Percentiles rank a stretch among this genome's conserved stretches.
Conservation (phyloP, 352 stramenopile species). For the Phytophthora megakarya region DNA sequence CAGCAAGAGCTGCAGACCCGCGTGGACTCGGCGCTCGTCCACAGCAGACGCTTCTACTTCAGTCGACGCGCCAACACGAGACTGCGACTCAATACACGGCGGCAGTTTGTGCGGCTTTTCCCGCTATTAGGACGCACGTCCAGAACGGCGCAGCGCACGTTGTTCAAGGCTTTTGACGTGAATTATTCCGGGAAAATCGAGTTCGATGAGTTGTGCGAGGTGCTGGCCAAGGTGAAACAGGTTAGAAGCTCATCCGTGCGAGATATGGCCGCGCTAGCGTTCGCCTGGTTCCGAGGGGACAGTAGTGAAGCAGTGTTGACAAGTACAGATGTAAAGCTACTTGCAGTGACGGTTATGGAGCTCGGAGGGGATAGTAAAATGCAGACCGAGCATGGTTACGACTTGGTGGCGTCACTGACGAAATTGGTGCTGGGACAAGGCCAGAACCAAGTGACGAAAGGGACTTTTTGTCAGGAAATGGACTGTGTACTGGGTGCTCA, state of each 20-base stretch:
- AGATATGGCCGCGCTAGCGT: constrained; percentile 57
- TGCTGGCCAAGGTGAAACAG: constrained; percentile 46
- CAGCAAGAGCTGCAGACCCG: constrained; percentile 29
- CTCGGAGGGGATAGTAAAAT: constrained; percentile 24
- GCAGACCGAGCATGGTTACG: constrained; percentile 23
- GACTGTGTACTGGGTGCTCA: constrained; percentile 34
- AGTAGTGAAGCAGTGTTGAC: constrained; percentile 32
- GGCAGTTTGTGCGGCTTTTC: constrained; percentile 64
- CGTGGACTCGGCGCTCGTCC: constrained; percentile 34
- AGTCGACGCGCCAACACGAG: constrained; percentile 44
- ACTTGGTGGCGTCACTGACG: constrained; percentile 31
- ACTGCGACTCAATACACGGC: constrained; percentile 44
- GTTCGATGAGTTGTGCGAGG: constrained; percentile 72
- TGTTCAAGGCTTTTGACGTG: constrained; percentile 60
- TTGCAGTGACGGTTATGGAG: constrained; percentile 40
- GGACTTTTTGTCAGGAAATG: constrained; percentile 29
- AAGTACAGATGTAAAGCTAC: constrained; percentile 36
- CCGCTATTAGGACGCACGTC: constrained; percentile 44
- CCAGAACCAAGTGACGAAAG: constrained; percentile 25
- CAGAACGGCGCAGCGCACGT: constrained; percentile 33
- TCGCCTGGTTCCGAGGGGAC: constrained; percentile 63
- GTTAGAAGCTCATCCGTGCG: constrained; percentile 23
- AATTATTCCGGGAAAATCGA: constrained; percentile 50
- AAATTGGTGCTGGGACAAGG: constrained; percentile 29
- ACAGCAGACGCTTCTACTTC: constrained; percentile 51